phyloP scores from a whole-genome alignment of 805 yeast species.

The Danielia reshetovae region DNA sequence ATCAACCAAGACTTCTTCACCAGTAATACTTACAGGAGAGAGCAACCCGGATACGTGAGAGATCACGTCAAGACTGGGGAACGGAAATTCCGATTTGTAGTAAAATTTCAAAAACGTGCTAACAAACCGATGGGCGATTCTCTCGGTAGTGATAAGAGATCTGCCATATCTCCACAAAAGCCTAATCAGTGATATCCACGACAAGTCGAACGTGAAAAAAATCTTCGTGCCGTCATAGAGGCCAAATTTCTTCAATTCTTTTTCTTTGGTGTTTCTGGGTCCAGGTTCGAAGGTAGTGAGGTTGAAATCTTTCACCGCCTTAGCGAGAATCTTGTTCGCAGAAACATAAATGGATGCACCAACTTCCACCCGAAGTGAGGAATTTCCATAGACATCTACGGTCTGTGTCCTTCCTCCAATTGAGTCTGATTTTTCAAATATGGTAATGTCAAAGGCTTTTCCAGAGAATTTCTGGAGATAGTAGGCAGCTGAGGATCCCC shows the following conservation, averaged over 20 bases:
- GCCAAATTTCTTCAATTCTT: conserved; percentile 16
- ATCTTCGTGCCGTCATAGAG: conserved; percentile 35
- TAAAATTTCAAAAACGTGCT: conserved; percentile 27
- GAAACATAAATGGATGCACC: conserved; percentile 46
- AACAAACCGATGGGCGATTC: conserved; percentile 17
- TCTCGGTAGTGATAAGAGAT: conserved; percentile 19
- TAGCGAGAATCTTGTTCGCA: conserved; percentile 34
- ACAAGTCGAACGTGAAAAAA: not conserved
- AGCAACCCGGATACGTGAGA: conserved; percentile 21
- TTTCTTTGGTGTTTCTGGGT: conserved; percentile 15
- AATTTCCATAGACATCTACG: conserved; percentile 15
- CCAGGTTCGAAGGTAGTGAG: conserved; percentile 26
- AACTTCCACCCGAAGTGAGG: conserved; percentile 28
- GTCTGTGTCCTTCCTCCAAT: conserved; percentile 47
- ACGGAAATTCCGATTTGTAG: conserved; percentile 33
- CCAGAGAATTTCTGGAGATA: conserved; percentile 37
- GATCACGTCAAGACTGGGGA: conserved; percentile 19
- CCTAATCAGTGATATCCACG: conserved; percentile 8
- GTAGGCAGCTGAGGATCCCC: conserved; percentile 46
- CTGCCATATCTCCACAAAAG: conserved; percentile 26
- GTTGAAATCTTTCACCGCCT: conserved; percentile 35
- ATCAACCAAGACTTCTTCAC: conserved; percentile 18
- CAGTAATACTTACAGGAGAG: conserved; percentile 18
- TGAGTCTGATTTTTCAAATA: conserved; percentile 36
- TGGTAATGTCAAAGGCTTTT: conserved; percentile 31